A percentile compares a stretch with the other conserved stretches of the same genome.
phyloP scores from a whole-genome alignment of 73 alveolate genomes.

The Tetrahymena borealis region DNA sequence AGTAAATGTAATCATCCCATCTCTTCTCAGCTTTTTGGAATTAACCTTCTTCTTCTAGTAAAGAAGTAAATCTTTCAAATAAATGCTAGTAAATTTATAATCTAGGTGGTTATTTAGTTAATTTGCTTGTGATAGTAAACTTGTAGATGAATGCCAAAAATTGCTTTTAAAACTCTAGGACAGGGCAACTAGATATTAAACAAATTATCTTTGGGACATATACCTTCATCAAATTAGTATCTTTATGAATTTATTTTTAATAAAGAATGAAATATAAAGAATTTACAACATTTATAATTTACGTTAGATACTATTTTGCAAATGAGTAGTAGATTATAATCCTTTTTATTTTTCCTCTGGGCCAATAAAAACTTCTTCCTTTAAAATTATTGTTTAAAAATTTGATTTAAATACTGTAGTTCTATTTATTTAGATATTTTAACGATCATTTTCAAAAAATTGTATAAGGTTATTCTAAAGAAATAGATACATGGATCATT shows the following conservation, averaged over 20 bases:
- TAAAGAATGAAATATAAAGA: background rate
- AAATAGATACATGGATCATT: background rate
- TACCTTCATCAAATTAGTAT: background rate
- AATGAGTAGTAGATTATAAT: background rate
- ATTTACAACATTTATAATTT: background rate
- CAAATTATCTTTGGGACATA: background rate
- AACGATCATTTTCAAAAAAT: background rate
- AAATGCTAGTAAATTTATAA: background rate
- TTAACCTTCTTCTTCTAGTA: background rate
- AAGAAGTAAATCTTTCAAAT: background rate
- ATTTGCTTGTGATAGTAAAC: background rate
- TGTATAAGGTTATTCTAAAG: no score
- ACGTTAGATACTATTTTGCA: background rate
- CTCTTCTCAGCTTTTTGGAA: background rate
- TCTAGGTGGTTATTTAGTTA: background rate
- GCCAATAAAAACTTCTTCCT: background rate
- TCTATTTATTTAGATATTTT: no score
- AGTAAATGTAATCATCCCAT: background rate
- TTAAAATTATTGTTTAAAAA: background rate
- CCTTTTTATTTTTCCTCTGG: background rate
- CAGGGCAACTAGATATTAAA: background rate
- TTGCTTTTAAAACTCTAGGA: background rate
- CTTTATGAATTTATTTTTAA: background rate
- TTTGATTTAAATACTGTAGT: no score
- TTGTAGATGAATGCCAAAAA: background rate